These are phyloP conservation scores for Moringa oleifera DNA, from an alignment of 345 rosid genomes.

Conservation along the genomic window DNA sequence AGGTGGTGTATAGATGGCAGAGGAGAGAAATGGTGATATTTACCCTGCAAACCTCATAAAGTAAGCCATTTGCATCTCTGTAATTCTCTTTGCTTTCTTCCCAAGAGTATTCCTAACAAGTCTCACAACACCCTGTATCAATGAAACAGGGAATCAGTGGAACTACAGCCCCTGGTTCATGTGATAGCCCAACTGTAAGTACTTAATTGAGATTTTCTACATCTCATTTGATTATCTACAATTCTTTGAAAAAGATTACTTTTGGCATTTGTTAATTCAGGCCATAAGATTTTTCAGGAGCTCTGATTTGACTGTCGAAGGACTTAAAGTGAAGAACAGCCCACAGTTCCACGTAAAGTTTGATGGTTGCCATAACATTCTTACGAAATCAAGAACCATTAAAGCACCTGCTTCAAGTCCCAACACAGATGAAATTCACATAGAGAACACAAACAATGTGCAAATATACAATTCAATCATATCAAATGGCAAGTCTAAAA, in stretches of 20 bases:
- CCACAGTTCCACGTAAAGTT: conserved; percentile 75
- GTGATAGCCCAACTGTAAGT: conserved; percentile 83
- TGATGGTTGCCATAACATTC: conserved; percentile 42
- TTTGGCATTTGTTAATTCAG: conserved; percentile 22
- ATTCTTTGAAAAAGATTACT: neutral
- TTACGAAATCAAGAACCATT: conserved; percentile 39
- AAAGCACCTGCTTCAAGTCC: conserved; percentile 76
- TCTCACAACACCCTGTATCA: no score
- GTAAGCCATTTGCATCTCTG: no score
- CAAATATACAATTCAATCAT: conserved; percentile 62
- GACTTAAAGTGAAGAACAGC: conserved; percentile 48
- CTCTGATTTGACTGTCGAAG: conserved; percentile 50
- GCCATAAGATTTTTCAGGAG: conserved; percentile 47
- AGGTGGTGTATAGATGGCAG: conserved; percentile 67
- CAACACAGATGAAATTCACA: conserved; percentile 86
- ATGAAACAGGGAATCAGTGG: conserved; percentile 66
- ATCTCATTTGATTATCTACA: neutral
- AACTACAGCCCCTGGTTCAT: conserved; percentile 64
- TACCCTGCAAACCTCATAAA: conserved; percentile 96
- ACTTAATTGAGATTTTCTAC: neutral
- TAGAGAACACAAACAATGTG: conserved; percentile 54
- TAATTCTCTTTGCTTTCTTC: no score
- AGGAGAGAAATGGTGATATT: conserved; percentile 94
- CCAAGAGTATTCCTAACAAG: no score
- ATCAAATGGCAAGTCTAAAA: conserved; percentile 51